Evolutionary conservation across 352 stramenopile species (phyloP).

Genomic region (Pythium volutum): DNA sequence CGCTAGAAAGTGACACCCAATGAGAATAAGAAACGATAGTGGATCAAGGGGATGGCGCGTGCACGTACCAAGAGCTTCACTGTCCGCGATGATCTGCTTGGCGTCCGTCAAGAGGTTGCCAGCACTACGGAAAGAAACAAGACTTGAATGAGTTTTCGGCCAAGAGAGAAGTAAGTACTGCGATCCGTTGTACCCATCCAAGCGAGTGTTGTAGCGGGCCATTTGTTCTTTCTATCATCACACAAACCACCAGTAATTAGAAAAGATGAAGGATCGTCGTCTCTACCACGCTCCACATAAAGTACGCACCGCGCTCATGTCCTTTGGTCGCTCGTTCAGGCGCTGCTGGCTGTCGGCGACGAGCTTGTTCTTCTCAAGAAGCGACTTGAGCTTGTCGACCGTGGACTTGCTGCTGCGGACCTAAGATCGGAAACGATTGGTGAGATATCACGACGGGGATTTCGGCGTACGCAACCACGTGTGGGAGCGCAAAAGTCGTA

Average conservation of each 20-base stretch:
- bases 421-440: constrained; percentile 18
- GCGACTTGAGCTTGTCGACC: constrained; percentile 85
- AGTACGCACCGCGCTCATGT: constrained; percentile 34
- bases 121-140: constrained; percentile 43
- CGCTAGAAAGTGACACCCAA: constrained; percentile 23
- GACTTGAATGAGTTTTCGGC: too few species aligned
- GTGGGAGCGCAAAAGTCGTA: constrained; percentile 5
- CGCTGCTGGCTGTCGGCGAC: constrained; percentile 72
- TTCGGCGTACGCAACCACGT: background rate
- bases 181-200: constrained; percentile 39
- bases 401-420: constrained; percentile 81
- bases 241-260: background rate
- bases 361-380: constrained; percentile 72
- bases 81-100: constrained; percentile 63
- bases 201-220: constrained; percentile 66
- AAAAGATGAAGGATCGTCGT: background rate
- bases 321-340: constrained; percentile 37
- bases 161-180: background rate
- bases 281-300: background rate
- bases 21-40: background rate
- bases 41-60: background rate
- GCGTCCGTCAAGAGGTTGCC: constrained; percentile 71
- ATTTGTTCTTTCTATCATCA: constrained; percentile 57
- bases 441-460: too few species aligned
- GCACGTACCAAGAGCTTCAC: constrained; percentile 50